A percentile compares a stretch with the other conserved stretches of the same genome.
phyloP scores from a whole-genome alignment of 768 basidiomycete genomes.

The Cantharellus anzutake region DNA sequence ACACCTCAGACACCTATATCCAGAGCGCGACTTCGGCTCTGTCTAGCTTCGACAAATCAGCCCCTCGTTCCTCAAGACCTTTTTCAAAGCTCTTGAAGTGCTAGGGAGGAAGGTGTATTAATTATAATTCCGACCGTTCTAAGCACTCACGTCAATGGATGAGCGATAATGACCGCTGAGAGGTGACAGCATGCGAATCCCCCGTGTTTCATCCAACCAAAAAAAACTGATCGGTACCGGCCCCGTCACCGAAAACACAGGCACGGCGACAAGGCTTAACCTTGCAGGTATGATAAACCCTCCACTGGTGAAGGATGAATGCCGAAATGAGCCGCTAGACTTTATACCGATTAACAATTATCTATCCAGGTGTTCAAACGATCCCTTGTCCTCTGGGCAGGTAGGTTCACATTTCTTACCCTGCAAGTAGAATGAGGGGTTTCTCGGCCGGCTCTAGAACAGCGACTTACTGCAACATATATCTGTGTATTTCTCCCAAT shows the following conservation, averaged over 20 bases:
- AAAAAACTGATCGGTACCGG: conserved; percentile 11
- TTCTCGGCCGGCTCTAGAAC: not conserved
- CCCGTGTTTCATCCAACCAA: conserved; percentile 41
- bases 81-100: conserved; percentile 40
- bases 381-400: not conserved
- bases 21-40: conserved; percentile 38
- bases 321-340: conserved; percentile 41
- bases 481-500: conserved; percentile 50
- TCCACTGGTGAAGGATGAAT: conserved; percentile 36
- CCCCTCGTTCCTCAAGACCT: conserved; percentile 30
- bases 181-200: conserved; percentile 41
- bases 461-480: conserved; percentile 34
- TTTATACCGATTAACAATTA: conserved; percentile 53
- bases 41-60: conserved; percentile 39
- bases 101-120: conserved; percentile 15
- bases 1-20: conserved; percentile 20
- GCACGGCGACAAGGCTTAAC: conserved; percentile 26
- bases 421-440: conserved; percentile 14
- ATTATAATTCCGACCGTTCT: not conserved
- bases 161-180: conserved; percentile 52
- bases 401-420: conserved; percentile 32
- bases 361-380: conserved; percentile 16
- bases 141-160: conserved; percentile 27
- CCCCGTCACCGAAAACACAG: conserved; percentile 36
- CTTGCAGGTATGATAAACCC: conserved; percentile 14